Conservation (phyloP, 2,329 filamentous ascomycete genomes). For the Cladosporium sphaerospermum region DNA sequence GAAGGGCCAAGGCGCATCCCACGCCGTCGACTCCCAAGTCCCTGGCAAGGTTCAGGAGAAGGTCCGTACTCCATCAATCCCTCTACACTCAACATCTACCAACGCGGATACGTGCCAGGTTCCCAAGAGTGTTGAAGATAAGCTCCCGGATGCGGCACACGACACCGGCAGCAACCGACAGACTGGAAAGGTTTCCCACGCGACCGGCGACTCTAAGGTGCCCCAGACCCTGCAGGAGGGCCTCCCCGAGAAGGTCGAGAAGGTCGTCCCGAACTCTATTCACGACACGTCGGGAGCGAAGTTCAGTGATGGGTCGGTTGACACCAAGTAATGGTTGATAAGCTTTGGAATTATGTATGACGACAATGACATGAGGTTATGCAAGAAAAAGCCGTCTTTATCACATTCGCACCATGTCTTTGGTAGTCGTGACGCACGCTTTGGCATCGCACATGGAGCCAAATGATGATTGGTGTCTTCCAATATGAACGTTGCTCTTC, state of each 20-base stretch:
- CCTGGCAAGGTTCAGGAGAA: constrained; percentile 35
- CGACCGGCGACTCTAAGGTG: constrained; percentile 35
- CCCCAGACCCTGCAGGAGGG: constrained; percentile 40
- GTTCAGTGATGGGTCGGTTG: constrained; percentile 20
- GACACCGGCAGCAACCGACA: constrained; percentile 30
- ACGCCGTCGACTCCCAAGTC: constrained; percentile 37
- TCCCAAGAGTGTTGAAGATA: constrained; percentile 34
- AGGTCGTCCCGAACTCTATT: constrained; percentile 38
- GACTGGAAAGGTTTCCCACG: constrained; percentile 36
- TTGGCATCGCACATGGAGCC: too few relatives aligned
- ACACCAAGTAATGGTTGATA: constrained; percentile 13
- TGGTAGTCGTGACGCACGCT: too few relatives aligned
- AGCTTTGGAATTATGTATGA: too few relatives aligned
- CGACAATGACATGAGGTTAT: too few relatives aligned
- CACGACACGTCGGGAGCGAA: constrained; percentile 33
- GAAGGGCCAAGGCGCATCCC: constrained; percentile 36
- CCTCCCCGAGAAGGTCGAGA: constrained; percentile 40
- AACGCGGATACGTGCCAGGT: constrained; percentile 13
- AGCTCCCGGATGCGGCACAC: constrained; percentile 35
- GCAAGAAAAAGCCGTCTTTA: too few relatives aligned
- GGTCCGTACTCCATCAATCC: constrained; percentile 15
- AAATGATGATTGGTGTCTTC: too few relatives aligned
- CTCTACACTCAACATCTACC: neutral
- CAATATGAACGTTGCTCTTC: too few relatives aligned
- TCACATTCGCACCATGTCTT: too few relatives aligned